Conservation (phyloP, 2,329 filamentous ascomycete genomes). For the Beauveria brongniartii region DNA sequence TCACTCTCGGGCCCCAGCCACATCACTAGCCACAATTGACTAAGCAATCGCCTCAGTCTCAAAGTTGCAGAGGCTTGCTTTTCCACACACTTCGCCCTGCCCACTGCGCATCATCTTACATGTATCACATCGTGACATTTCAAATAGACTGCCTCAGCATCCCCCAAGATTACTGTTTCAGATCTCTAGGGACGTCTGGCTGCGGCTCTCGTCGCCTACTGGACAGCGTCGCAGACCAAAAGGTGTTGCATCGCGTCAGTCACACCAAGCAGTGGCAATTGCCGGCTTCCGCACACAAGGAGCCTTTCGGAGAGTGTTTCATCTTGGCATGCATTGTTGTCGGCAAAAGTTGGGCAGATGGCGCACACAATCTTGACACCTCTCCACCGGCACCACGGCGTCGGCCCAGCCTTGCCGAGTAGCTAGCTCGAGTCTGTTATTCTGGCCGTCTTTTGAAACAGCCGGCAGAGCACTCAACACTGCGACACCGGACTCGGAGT, state of each 20-base stretch:
- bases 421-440: neutral
- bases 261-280: neutral
- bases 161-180: neutral
- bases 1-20: neutral
- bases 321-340: neutral
- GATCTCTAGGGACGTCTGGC: neutral
- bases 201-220: neutral
- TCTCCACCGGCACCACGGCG: neutral
- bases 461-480: neutral
- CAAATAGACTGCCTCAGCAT: neutral
- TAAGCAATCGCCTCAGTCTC: no score
- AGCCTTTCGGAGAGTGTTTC: neutral
- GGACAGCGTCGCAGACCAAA: neutral
- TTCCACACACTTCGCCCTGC: neutral
- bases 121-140: neutral
- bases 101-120: neutral
- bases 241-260: neutral
- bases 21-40: neutral
- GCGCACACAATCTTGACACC: neutral
- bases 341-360: neutral
- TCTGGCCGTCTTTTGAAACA: neutral
- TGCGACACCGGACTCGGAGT: neutral
- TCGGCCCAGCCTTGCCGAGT: neutral
- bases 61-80: no score
- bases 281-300: neutral